Percentiles rank a stretch among this genome's conserved stretches.
These are phyloP conservation scores for Solanum pimpinellifolium DNA, from an alignment of 257 asterid genomes.

Conservation along the genomic window DNA sequence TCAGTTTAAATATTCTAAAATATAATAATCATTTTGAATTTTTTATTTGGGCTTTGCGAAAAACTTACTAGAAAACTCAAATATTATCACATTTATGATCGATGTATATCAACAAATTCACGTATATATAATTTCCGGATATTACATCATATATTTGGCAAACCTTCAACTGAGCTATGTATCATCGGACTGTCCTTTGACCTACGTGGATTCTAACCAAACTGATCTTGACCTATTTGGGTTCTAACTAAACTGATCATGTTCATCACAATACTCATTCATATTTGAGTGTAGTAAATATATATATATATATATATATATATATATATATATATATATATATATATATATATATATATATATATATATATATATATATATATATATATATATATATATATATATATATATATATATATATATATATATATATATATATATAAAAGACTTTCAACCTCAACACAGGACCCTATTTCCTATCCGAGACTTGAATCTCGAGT, in stretches of 20 bases:
- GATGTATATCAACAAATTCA: neutral
- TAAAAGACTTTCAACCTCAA: neutral
- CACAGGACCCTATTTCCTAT: accelerated
- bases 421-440: no score
- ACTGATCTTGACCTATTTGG: neutral
- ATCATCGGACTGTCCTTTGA: no score
- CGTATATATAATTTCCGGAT: no score
- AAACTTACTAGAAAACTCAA: neutral
- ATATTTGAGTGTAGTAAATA: neutral
- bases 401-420: no score
- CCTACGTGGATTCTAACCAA: neutral
- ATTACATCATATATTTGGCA: neutral
- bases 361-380: no score
- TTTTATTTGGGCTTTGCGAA: neutral
- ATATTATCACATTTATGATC: neutral
- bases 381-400: no score
- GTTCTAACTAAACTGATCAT: neutral
- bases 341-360: no score
- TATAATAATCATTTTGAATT: no score
- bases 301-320: no score
- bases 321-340: no score
- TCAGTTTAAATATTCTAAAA: neutral
- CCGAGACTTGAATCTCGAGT: neutral
- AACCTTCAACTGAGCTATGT: neutral
- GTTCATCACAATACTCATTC: neutral